phyloP scores from a whole-genome alignment of 1,284 basidiomycete genomes.

The Boletus sp. region DNA sequence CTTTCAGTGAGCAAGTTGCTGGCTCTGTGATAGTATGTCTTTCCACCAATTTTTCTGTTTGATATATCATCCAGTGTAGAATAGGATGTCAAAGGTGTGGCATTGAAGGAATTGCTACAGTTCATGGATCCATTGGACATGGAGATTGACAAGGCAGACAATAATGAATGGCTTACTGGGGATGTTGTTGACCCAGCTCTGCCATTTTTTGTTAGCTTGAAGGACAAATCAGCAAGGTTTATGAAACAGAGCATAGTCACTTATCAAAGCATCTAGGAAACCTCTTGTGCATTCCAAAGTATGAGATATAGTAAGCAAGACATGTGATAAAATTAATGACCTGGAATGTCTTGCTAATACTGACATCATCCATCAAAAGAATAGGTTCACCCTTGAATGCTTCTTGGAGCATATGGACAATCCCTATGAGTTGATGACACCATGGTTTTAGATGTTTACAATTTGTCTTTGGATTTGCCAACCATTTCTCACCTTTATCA shows the following conservation, averaged over 20 bases:
- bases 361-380: no score
- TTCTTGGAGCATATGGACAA: conserved; percentile 11
- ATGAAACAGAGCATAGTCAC: not conserved
- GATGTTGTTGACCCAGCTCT: not conserved
- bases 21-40: not conserved
- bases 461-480: not conserved
- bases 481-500: not conserved
- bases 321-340: not conserved
- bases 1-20: not conserved
- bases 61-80: not conserved
- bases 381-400: not conserved
- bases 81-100: not conserved
- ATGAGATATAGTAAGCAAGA: not conserved
- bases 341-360: conserved; percentile 18
- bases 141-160: conserved; percentile 7
- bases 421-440: conserved; percentile 21
- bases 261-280: not conserved
- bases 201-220: not conserved
- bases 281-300: not conserved
- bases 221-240: no score
- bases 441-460: not conserved
- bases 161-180: not conserved
- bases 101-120: conserved; percentile 6
- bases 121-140: conserved; percentile 8
- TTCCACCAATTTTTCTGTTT: conserved; percentile 1